Evolutionary conservation across 805 yeast species (phyloP).

Genomic region (Saccharomycopsis fodiens): DNA sequence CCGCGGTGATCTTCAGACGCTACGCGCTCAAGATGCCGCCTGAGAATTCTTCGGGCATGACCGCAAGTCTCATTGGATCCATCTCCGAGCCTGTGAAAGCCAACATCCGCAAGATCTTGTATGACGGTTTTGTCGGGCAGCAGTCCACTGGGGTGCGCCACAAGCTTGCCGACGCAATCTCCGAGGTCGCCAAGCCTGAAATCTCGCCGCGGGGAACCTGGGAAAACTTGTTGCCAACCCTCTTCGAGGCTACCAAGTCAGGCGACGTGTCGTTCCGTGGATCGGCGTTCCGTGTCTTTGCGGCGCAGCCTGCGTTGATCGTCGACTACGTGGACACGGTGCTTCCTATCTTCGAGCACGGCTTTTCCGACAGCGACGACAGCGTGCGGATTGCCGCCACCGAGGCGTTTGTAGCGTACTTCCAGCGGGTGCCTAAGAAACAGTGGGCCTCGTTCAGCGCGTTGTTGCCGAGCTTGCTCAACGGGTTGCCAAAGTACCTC

Average conservation of each 20-base stretch:
- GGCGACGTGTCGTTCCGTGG: constrained; percentile 68
- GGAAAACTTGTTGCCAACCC: constrained; percentile 71
- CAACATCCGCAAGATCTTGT: constrained; percentile 57
- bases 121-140: constrained; percentile 64
- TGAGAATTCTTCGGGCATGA: constrained; percentile 49
- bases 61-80: constrained; percentile 68
- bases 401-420: constrained; percentile 85
- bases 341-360: constrained; percentile 66
- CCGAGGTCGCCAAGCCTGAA: constrained; percentile 79
- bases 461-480: constrained; percentile 73
- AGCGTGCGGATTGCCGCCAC: constrained; percentile 87
- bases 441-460: constrained; percentile 74
- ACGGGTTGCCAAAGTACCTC: constrained; percentile 79
- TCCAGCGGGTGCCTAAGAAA: constrained; percentile 70
- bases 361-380: constrained; percentile 74
- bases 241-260: constrained; percentile 54
- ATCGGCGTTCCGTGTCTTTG: constrained; percentile 81
- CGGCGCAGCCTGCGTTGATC: constrained; percentile 75
- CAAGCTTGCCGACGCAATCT: constrained; percentile 87
- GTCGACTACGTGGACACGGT: constrained; percentile 45
- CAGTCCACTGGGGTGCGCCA: constrained; percentile 78
- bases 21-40: constrained; percentile 76
- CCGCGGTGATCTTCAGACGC: constrained; percentile 87
- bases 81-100: constrained; percentile 48
- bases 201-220: constrained; percentile 46